Percentiles rank a stretch among this genome's conserved stretches.
These are phyloP conservation scores for Alternaria atra DNA, from an alignment of 2,329 filamentous ascomycete genomes.

Conservation along the genomic window DNA sequence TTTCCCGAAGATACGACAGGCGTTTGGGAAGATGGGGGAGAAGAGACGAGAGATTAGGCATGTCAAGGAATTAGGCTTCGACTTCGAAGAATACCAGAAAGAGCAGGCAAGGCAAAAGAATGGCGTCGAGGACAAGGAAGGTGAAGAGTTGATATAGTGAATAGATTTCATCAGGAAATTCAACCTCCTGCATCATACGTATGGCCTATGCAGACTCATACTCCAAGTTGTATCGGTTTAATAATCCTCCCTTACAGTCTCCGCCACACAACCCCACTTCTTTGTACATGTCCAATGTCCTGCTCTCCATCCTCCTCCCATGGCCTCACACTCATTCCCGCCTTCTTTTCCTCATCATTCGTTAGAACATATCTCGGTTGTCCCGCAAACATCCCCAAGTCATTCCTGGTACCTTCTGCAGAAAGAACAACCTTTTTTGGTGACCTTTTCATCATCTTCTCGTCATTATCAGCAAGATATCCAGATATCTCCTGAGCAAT, in stretches of 20 bases:
- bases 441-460: background rate
- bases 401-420: background rate
- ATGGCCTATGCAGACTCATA: background rate
- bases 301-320: background rate
- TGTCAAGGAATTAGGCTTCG: slow-evolving; percentile 76
- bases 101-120: background rate
- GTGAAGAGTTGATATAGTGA: background rate
- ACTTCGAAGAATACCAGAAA: slow-evolving; percentile 55
- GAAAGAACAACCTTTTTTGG: background rate
- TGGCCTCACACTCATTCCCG: background rate
- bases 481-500: background rate
- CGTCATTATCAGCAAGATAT: background rate
- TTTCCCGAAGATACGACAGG: slow-evolving; percentile 74
- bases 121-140: background rate
- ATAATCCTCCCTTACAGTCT: background rate
- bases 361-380: background rate
- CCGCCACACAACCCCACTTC: background rate
- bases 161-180: background rate
- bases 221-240: background rate
- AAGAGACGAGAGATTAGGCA: slow-evolving; percentile 65
- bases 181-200: background rate
- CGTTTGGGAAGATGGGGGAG: slow-evolving; percentile 73
- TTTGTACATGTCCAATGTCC: background rate
- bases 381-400: background rate
- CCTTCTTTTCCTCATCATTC: background rate